Conservation (phyloP, 164 flowering plant genomes). For the Chloranthus sessilifolius region DNA sequence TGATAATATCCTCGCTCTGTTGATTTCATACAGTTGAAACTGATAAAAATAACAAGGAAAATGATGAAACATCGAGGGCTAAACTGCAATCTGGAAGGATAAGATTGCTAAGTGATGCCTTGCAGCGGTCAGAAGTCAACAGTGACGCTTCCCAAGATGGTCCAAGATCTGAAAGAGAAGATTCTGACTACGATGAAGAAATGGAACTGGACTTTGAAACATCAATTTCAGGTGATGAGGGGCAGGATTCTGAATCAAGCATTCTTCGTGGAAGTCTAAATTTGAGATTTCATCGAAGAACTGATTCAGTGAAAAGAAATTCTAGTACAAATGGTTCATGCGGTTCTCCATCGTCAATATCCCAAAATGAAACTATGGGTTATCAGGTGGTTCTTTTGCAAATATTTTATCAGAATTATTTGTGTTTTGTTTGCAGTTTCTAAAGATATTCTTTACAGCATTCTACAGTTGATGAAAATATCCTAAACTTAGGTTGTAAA, state of each 20-base stretch:
- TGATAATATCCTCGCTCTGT: too few relatives aligned
- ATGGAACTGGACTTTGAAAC: conserved; percentile 88
- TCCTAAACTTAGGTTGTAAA: too few relatives aligned
- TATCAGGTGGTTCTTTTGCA: conserved; percentile 46
- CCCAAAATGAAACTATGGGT: conserved; percentile 37
- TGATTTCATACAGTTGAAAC: conserved; percentile 44
- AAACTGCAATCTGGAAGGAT: conserved; percentile 47
- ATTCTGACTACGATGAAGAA: conserved; percentile 90
- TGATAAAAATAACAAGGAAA: conserved; percentile 44
- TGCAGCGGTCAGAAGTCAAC: conserved; percentile 58
- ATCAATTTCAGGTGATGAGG: conserved; percentile 71
- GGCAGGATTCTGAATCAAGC: conserved; percentile 51
- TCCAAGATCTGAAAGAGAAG: conserved; percentile 86
- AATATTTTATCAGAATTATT: too few relatives aligned
- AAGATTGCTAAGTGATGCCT: conserved; percentile 65
- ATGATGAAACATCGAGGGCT: conserved; percentile 39
- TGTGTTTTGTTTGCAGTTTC: neutral
- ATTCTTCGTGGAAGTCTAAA: conserved; percentile 70
- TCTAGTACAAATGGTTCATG: conserved; percentile 51
- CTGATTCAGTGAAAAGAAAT: conserved; percentile 42
- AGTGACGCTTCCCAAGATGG: conserved; percentile 81
- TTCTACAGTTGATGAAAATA: too few relatives aligned
- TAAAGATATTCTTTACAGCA: neutral
- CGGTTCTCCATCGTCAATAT: conserved; percentile 53
- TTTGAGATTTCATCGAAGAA: conserved; percentile 61